Conservation (phyloP, 768 basidiomycete genomes). For the Serendipita sp. region DNA sequence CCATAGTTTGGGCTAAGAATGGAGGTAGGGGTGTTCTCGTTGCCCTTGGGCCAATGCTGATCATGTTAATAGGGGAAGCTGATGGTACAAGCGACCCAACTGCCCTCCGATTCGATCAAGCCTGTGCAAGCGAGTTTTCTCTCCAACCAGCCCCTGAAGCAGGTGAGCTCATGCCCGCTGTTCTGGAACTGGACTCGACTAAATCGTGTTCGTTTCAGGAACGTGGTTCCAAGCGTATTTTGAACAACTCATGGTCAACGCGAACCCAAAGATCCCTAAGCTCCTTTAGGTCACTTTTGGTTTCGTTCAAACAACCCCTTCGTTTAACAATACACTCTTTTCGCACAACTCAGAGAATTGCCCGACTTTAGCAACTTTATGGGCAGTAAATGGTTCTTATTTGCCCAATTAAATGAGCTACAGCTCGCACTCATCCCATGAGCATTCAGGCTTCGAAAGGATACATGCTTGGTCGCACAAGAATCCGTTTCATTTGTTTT, state of each 20-base stretch:
- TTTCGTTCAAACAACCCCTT: too few species aligned
- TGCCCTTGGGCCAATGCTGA: too few species aligned
- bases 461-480: too few species aligned
- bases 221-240: slow-evolving; percentile 57
- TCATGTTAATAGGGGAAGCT: background rate
- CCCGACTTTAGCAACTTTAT: too few species aligned
- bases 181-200: slow-evolving; percentile 8
- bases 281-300: background rate
- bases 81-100: slow-evolving; percentile 3
- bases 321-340: too few species aligned
- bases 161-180: slow-evolving; percentile 18
- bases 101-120: background rate
- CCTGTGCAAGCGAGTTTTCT: slow-evolving; percentile 3
- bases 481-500: too few species aligned
- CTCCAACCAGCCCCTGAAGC: slow-evolving; percentile 22
- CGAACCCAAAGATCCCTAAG: slow-evolving; percentile 26
- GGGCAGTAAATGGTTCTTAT: too few species aligned
- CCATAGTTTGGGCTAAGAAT: slow-evolving; percentile 12
- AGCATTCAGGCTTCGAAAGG: too few species aligned
- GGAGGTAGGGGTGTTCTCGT: background rate
- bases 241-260: slow-evolving; percentile 33
- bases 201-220: slow-evolving; percentile 22
- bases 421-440: too few species aligned
- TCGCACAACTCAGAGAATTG: too few species aligned
- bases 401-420: too few species aligned